Evolutionary conservation across 768 basidiomycete species (phyloP), one percentile per base, ranked within the genome.

Genomic region (Russula ochroleuca): DNA sequence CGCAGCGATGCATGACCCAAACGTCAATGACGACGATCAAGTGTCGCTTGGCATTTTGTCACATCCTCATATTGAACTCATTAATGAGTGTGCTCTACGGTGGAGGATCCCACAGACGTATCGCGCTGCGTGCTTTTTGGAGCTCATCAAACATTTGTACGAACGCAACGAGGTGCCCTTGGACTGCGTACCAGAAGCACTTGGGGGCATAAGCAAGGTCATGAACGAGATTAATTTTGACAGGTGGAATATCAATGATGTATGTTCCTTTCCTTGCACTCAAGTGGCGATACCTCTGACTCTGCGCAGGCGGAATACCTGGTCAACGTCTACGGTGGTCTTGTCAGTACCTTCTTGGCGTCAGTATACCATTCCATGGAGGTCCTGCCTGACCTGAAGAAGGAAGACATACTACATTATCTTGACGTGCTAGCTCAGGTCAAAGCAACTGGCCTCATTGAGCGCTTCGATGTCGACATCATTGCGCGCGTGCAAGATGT

Each of bases 11-110:
- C 80, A 89, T 54, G 88, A 88, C 51, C 89, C 92, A 5, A 89
- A 90, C 62, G 87, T 98, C n/a, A 88, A 93, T 51, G 92, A 94
- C 68, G 90, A 92, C 69, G 92, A 98, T 68, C 94, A 98, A 76
- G 96, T 99, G 17, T 92, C 94, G 0, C 78, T 98, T 41, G 91
- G 92, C 8, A 98, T 99, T 61, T 76, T 99, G 19, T 92, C 92
- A 4, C 72, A 82, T 1, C 72, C 81, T 13, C 92, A 98, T 72
- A 79, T 92, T 47, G 88, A 90, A 61, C 78, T 99, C 41, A 82
- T 98, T 68, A 88, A 87, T 62, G 91, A 95, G 69, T 94, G 93
- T 69, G 92, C 92, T 3, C 68, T 90, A 63, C 81, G 93, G 47
- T 98, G 97, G 97, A 81, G 96, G 52, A 87, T 98, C 65, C 83